Percentiles rank a stretch among this genome's conserved stretches.
These are phyloP conservation scores for Ophiostoma pallidulum DNA, from an alignment of 2,329 filamentous ascomycete species.

Conservation along the genomic window DNA sequence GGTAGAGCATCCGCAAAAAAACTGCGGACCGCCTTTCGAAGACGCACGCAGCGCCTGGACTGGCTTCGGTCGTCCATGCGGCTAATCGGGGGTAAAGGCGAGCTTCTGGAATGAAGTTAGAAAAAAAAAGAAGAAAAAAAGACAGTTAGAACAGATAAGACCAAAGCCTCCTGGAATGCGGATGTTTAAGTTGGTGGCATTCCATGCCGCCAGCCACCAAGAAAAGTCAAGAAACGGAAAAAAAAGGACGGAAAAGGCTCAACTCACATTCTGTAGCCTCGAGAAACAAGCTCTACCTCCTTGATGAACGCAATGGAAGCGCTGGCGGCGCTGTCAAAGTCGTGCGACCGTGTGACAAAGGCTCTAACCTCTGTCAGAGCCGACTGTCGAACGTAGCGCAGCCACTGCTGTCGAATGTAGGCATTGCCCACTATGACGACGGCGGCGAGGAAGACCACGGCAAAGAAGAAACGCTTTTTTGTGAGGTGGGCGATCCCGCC, in stretches of 20 bases:
- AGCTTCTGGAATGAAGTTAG: constrained; percentile 49
- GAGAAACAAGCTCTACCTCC: constrained; percentile 89
- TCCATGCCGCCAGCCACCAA: background rate
- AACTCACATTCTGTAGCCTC: constrained; percentile 73
- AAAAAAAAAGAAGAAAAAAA: no score
- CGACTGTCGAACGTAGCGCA: constrained; percentile 67
- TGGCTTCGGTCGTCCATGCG: constrained; percentile 78
- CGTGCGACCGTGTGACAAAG: constrained; percentile 66
- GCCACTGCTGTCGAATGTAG: constrained; percentile 69
- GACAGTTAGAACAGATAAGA: no score
- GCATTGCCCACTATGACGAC: constrained; percentile 56
- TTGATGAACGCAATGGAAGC: constrained; percentile 76
- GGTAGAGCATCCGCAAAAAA: constrained; percentile 62
- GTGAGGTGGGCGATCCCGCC: constrained; percentile 43
- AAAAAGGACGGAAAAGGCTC: no score
- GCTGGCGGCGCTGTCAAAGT: constrained; percentile 67
- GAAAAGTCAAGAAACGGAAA: background rate
- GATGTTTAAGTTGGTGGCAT: background rate
- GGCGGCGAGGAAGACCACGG: constrained; percentile 37
- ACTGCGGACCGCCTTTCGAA: constrained; percentile 66
- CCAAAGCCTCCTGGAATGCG: background rate
- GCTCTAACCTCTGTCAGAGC: constrained; percentile 58
- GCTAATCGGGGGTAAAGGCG: constrained; percentile 83
- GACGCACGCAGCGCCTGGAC: constrained; percentile 64
- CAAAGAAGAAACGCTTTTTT: constrained; percentile 43